These are phyloP conservation scores for Paxillus ammoniavirescens DNA, from an alignment of 768 basidiomycete genomes.

Conservation along the genomic window DNA sequence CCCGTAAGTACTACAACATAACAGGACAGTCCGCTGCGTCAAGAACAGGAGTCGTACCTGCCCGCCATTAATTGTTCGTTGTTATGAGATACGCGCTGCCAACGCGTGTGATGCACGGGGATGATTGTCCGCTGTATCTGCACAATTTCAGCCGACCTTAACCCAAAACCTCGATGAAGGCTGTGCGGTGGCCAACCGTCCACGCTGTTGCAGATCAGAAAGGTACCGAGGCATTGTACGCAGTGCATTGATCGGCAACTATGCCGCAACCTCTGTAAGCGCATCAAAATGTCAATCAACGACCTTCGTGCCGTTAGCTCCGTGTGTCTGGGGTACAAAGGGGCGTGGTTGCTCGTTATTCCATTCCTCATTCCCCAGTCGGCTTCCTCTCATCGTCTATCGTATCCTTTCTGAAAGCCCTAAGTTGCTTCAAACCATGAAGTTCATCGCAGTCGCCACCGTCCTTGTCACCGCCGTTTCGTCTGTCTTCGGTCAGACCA, in stretches of 20 bases:
- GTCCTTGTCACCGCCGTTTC: constrained; percentile 7
- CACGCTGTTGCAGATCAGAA: no score
- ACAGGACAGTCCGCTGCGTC: no score
- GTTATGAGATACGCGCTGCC: background rate
- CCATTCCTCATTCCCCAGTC: background rate
- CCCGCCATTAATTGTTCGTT: background rate
- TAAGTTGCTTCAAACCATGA: constrained; percentile 12
- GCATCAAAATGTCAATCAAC: background rate
- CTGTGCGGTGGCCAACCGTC: background rate
- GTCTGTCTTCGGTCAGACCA: constrained; percentile 26
- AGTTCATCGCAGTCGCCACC: constrained; percentile 3
- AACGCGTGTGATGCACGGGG: background rate
- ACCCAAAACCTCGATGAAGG: background rate
- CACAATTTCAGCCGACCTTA: background rate
- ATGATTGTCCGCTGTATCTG: background rate
- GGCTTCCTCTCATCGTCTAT: background rate
- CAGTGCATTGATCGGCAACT: no score
- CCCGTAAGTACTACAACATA: no score
- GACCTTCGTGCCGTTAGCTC: background rate
- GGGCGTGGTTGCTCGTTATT: background rate
- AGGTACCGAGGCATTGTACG: no score
- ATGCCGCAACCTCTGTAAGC: background rate
- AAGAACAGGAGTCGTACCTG: no score
- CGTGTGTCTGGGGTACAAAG: constrained; percentile 6
- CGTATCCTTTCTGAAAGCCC: background rate